Conservation (phyloP, 495 filamentous ascomycete genomes). For the Aspergillus hancockii region DNA sequence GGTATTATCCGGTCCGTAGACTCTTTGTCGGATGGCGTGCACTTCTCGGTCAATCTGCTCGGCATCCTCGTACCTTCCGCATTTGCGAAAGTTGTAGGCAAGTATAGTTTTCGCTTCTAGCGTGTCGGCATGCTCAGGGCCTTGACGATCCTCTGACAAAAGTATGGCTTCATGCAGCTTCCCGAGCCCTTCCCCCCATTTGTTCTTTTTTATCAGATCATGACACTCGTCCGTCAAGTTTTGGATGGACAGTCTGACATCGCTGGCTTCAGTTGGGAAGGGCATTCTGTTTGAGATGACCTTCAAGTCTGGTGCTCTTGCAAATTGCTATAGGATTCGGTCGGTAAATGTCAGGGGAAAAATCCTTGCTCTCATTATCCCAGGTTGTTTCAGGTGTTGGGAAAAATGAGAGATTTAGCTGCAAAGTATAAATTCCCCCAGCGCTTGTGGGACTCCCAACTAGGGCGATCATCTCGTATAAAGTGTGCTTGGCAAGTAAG, state of each 20-base stretch:
- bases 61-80: not conserved
- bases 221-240: not conserved
- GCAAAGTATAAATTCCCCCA: too few relatives aligned
- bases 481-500: not conserved
- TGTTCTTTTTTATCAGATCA: too few relatives aligned
- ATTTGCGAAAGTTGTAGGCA: not conserved
- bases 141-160: too few relatives aligned
- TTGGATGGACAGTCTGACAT: not conserved
- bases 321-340: too few relatives aligned
- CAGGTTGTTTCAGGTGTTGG: too few relatives aligned
- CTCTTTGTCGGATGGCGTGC: not conserved
- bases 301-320: too few relatives aligned
- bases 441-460: not conserved
- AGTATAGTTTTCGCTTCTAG: not conserved
- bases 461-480: not conserved
- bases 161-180: too few relatives aligned
- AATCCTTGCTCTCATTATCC: too few relatives aligned
- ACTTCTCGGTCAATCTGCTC: constrained; percentile 5
- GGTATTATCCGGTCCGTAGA: not conserved
- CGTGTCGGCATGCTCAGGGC: not conserved
- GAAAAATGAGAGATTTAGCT: too few relatives aligned
- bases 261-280: not conserved
- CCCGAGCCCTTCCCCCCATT: too few relatives aligned
- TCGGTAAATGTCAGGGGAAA: too few relatives aligned
- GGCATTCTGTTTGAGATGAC: too few relatives aligned